These are phyloP conservation scores for Mortierella hygrophila DNA, from an alignment of 192 early-diverging fungal species.

Conservation along the genomic window DNA sequence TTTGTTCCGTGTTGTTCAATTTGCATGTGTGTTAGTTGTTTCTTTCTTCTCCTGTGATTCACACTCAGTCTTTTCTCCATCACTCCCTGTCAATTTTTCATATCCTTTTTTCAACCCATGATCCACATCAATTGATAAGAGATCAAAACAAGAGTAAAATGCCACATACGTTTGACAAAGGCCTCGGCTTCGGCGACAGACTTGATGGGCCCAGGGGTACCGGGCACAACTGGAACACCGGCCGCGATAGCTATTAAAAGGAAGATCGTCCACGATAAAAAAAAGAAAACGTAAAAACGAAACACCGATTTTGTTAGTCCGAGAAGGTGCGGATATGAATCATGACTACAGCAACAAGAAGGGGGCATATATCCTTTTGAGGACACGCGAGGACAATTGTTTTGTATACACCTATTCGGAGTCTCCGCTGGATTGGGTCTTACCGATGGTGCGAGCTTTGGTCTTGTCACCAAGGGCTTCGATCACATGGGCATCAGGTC, in stretches of 20 bases:
- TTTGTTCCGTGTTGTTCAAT: too few relatives aligned
- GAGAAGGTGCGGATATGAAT: neutral
- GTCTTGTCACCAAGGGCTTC: conserved; percentile 95
- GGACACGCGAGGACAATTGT: neutral
- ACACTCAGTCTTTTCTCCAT: neutral
- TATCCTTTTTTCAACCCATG: neutral
- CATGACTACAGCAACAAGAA: neutral
- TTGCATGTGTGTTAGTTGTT: neutral
- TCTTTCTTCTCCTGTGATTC: neutral
- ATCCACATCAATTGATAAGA: neutral
- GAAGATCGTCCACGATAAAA: neutral
- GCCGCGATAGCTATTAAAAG: conserved; percentile 73
- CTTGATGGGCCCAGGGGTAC: conserved; percentile 89
- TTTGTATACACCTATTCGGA: neutral
- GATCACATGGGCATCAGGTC: conserved; percentile 88
- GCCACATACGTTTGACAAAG: conserved; percentile 69
- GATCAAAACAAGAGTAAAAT: neutral
- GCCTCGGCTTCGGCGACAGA: conserved; percentile 70
- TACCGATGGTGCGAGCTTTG: conserved; percentile 88
- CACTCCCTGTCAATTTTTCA: neutral
- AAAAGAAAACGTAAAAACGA: neutral
- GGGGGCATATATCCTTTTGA: neutral
- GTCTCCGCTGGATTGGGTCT: neutral
- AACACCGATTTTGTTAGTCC: neutral
- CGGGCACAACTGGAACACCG: conserved; percentile 94